Base-by-base conservation (phyloP, 768 basidiomycete genomes). In the Polyporus arcularius region DNA sequence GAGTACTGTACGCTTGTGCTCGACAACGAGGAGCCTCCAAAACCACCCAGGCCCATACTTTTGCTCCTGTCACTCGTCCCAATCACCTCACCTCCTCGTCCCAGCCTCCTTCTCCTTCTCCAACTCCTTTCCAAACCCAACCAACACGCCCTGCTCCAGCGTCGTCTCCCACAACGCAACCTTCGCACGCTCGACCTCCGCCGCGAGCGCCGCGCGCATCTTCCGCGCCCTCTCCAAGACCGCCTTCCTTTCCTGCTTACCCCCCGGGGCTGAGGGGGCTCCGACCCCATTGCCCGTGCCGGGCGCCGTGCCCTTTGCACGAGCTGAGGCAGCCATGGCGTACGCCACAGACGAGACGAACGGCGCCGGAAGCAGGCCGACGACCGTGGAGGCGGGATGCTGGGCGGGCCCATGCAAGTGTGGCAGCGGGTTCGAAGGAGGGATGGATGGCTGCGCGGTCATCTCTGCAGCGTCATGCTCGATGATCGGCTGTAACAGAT, bases 81-180 rank as follows among this genome's bases (percentile, higher is more conserved):
- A 21, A 30, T 46, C 47, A 7, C 48, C n/a, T 39, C 53, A 48
- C 40, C 15, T 10, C 47, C 18, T 28, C 21, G 14, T 41, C 28
- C 42, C 7, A 1, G 51, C 48, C 8, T 12, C 51, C 58, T 60
- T 58, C 8, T 12, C 51, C 58, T 60, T 58, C 41, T 63, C 62
- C 40, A 63, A 16, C 51, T 67, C 66, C 48, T 55, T 47, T 21
- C 63, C 63, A 14, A 64, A 15, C 4, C 53, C 63, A 10, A 64
- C 63, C 28, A 89, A 73, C 53, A 80, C 84, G n/a, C 85, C 87
- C 67, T 85, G 82, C 72, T 90, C 89, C 53, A 90, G 79, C 42
- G 83, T 85, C 53, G 81, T 80, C 74, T 90, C 88, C 90, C 90
- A 91, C 58, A 91, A 72, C 67, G 87, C 85, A 31, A 83, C 77